These are phyloP conservation scores for Amanita molliuscula DNA, from an alignment of 768 basidiomycete species.

Conservation along the genomic window DNA sequence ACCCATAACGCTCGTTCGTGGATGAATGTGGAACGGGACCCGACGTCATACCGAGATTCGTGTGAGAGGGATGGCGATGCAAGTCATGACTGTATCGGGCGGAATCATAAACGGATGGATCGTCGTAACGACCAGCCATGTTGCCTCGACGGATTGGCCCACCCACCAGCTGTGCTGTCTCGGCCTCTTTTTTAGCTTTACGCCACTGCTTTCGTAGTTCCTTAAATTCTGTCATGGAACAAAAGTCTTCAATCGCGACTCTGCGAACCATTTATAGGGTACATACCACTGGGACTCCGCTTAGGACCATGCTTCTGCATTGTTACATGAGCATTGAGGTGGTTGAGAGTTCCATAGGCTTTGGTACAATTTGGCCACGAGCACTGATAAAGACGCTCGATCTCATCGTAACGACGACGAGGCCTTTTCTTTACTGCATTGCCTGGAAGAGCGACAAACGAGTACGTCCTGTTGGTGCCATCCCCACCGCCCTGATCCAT, in stretches of 20 bases:
- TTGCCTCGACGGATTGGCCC: slow-evolving; percentile 21
- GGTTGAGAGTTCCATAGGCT: slow-evolving; percentile 90
- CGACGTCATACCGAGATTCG: slow-evolving; percentile 17
- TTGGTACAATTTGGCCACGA: slow-evolving; percentile 72
- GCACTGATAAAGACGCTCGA: slow-evolving; percentile 88
- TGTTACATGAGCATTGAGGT: slow-evolving; percentile 95
- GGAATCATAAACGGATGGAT: slow-evolving; percentile 18
- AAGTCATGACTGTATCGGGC: slow-evolving; percentile 19
- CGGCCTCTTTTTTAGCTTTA: slow-evolving; percentile 78
- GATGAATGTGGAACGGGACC: slow-evolving; percentile 15
- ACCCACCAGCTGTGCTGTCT: slow-evolving; percentile 15
- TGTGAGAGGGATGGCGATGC: slow-evolving; percentile 19
- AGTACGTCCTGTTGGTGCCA: slow-evolving; percentile 53
- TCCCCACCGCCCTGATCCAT: slow-evolving; percentile 19
- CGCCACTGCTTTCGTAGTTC: slow-evolving; percentile 96
- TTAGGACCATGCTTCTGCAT: slow-evolving; percentile 96
- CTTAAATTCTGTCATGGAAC: slow-evolving; percentile 75
- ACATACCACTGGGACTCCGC: slow-evolving; percentile 80
- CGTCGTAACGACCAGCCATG: slow-evolving; percentile 20
- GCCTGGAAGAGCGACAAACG: slow-evolving; percentile 73
- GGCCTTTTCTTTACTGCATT: slow-evolving; percentile 78
- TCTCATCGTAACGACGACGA: slow-evolving; percentile 87
- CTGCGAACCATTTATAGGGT: slow-evolving; percentile 1
- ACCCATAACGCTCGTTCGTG: slow-evolving; percentile 18
- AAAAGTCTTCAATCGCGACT: slow-evolving; percentile 11